phyloP scores from a whole-genome alignment of 345 rosid species.

The Ricinus communis region DNA sequence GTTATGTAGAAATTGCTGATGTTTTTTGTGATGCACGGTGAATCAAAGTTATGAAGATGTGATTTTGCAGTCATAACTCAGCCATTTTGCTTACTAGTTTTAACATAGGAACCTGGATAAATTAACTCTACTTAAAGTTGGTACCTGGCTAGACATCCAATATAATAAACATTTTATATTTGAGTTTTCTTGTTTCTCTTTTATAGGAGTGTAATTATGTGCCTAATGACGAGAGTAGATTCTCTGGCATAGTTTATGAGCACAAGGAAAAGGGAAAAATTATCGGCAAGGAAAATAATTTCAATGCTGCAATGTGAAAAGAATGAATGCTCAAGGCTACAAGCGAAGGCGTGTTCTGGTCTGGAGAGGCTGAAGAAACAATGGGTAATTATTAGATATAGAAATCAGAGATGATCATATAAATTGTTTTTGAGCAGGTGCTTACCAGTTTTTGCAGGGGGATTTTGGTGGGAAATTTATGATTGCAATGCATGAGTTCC shows the following conservation, averaged over 20 bases:
- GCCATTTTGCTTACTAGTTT: neutral
- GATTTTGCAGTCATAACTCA: neutral
- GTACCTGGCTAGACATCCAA: neutral
- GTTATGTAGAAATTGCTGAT: neutral
- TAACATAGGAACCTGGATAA: neutral
- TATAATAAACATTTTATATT: neutral
- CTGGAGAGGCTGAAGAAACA: neutral
- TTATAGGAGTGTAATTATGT: conserved; percentile 16
- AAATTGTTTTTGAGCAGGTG: neutral
- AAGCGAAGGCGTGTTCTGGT: conserved; percentile 30
- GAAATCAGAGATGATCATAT: neutral
- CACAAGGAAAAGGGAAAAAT: conserved; percentile 17
- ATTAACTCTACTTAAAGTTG: neutral
- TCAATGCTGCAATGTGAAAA: conserved; percentile 6
- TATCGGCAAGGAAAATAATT: conserved; percentile 11
- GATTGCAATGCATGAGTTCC: neutral
- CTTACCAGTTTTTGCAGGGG: neutral
- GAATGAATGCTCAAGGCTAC: conserved; percentile 15
- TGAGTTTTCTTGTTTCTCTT: neutral
- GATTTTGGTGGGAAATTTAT: neutral
- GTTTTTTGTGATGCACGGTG: neutral
- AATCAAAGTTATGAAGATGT: neutral
- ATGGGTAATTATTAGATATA: neutral
- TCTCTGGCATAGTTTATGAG: conserved; percentile 19
- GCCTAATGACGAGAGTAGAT: conserved; percentile 13